Base-by-base conservation (phyloP, 305 asterid species). In the Salvia sclarea region DNA sequence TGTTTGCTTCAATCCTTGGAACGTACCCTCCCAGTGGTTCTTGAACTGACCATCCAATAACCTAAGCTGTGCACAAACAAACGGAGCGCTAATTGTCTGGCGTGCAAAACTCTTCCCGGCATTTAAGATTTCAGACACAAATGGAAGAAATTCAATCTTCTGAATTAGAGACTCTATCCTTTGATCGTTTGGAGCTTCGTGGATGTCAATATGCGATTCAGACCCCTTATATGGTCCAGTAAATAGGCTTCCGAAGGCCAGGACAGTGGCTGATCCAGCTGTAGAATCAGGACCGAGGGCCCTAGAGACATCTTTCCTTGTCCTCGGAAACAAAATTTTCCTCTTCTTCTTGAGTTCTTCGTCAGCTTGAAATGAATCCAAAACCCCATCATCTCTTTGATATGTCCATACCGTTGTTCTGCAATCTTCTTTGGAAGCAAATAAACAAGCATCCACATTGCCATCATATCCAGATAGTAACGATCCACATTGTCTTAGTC, bases 1-100 rank as follows among this genome's bases (percentile, higher is more conserved):
- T 66, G 69, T 83, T 68, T 87, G 87, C 82, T 82, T 75, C 84
- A 93, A 40, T 50, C 66, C 83, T 21, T 48, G 75, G 75, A 88
- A 88, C 9, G 97, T 91, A 52, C 71, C 68, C 75, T 74, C 58
- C 87, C 92, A 70, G 21, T 87, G 98, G 81, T 91, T 87, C 86
- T 93, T 93, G 81, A 93, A 93, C 53, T 93, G 98, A 71, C 98
- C 98, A 75, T 93, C 98, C 72, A 88, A 70, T 75, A 93, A 78
- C 72, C 98, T 80, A 49, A 93, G 96, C 78, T 91, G 98, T 22
- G 91, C 91, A 72, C 98, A 91, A 66, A 93, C 76, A 79, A 84
- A 91, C 1, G 95, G 96, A 62, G 83, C 85, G 71, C 74, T 82
- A 45, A 91, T 85, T 20, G 69, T 80, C 74, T 75, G 73, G 44